phyloP scores from a whole-genome alignment of 1,139 yeast species.

The Magnusiomyces clavatus region DNA sequence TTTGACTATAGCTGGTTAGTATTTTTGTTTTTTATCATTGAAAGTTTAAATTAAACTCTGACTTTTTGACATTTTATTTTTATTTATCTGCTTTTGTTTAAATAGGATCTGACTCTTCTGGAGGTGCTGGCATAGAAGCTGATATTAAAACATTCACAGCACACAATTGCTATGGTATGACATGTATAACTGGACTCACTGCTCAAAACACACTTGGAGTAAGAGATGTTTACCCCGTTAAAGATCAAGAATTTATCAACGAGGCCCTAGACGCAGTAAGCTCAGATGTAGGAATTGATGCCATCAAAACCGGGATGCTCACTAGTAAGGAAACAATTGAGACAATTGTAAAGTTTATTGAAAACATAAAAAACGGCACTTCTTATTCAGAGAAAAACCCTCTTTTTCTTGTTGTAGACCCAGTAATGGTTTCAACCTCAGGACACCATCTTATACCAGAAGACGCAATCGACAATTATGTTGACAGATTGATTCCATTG shows the following conservation, averaged over 20 bases:
- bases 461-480: constrained; percentile 39
- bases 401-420: constrained; percentile 52
- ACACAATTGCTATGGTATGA: constrained; percentile 71
- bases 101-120: constrained; percentile 85
- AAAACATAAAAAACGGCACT: neutral
- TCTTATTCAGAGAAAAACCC: constrained; percentile 16
- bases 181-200: constrained; percentile 75
- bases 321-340: constrained; percentile 49
- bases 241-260: constrained; percentile 39
- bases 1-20: constrained; percentile 14
- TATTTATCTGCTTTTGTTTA: too few relatives aligned
- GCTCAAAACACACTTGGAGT: constrained; percentile 70
- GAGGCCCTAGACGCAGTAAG: constrained; percentile 49
- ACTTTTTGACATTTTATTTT: constrained; percentile 34
- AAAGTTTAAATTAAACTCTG: neutral
- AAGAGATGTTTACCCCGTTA: constrained; percentile 37
- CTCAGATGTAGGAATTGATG: constrained; percentile 59
- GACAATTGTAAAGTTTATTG: constrained; percentile 38
- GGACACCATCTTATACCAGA: constrained; percentile 52
- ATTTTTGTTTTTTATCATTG: neutral
- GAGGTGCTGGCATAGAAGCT: constrained; percentile 95
- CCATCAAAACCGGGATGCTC: constrained; percentile 77
- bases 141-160: constrained; percentile 78
- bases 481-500: constrained; percentile 42
- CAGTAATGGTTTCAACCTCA: constrained; percentile 76